phyloP scores from a whole-genome alignment of 2,329 filamentous ascomycete genomes.

The Uncinocarpus reesii region DNA sequence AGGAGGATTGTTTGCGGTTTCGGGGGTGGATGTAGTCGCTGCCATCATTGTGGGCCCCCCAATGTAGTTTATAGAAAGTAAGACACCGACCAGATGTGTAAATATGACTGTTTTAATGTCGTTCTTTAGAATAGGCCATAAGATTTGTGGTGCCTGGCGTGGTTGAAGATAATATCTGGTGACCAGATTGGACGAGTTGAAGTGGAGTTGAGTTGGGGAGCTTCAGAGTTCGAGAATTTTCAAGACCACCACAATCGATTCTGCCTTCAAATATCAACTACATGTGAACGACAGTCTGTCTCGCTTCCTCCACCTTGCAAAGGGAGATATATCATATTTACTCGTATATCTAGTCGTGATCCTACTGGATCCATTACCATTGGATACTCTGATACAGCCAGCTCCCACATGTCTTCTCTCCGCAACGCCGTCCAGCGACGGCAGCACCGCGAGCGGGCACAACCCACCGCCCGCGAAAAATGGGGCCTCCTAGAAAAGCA shows the following conservation, averaged over 20 bases:
- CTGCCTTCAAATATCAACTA: no score
- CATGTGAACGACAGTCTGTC: no score
- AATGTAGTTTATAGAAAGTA: background rate
- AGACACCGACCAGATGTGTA: background rate
- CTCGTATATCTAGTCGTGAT: background rate
- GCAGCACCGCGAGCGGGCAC: slow-evolving; percentile 80
- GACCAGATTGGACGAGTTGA: background rate
- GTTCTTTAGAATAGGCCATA: background rate
- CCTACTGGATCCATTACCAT: background rate
- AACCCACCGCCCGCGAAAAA: slow-evolving; percentile 70
- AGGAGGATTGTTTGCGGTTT: slow-evolving; percentile 18
- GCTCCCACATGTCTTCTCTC: slow-evolving; percentile 53
- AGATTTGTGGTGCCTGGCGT: background rate
- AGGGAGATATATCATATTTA: background rate
- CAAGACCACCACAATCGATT: background rate
- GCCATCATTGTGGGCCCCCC: slow-evolving; percentile 16
- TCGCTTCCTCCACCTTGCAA: no score
- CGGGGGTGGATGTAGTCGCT: slow-evolving; percentile 16
- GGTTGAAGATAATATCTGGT: background rate
- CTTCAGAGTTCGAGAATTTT: slow-evolving; percentile 5
- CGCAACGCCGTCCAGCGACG: slow-evolving; percentile 62
- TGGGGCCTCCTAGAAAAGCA: slow-evolving; percentile 93
- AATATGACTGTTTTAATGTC: background rate
- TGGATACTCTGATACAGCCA: background rate
- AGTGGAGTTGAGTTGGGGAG: slow-evolving; percentile 5